phyloP scores from a whole-genome alignment of 176 grass and related monocot genomes.

The Bothriochloa decipiens region DNA sequence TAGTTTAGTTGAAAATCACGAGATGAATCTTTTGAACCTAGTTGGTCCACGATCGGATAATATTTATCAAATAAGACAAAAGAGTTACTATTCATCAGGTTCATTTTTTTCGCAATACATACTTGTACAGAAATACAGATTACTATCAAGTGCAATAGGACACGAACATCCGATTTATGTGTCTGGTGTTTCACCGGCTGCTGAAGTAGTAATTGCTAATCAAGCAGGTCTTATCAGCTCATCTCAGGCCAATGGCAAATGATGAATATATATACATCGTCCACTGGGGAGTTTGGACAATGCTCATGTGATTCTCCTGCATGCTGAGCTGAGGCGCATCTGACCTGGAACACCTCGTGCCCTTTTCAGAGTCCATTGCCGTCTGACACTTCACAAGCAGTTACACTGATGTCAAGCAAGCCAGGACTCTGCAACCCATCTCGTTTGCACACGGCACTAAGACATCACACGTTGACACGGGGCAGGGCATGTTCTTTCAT shows the following conservation, averaged over 20 bases:
- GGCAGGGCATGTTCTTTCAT: neutral
- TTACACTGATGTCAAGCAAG: conserved; percentile 41
- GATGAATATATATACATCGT: neutral
- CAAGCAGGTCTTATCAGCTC: neutral
- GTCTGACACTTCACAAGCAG: conserved; percentile 9
- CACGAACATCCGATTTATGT: neutral
- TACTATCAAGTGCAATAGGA: neutral
- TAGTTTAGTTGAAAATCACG: too few relatives aligned
- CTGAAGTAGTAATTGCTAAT: neutral
- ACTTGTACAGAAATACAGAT: too few relatives aligned
- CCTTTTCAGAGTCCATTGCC: neutral
- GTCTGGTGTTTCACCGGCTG: neutral
- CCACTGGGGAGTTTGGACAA: neutral
- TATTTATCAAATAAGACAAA: too few relatives aligned
- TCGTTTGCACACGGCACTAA: neutral
- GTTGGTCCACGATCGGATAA: too few relatives aligned
- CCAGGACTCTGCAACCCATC: conserved; percentile 28
- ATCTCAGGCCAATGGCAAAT: neutral
- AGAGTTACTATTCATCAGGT: too few relatives aligned
- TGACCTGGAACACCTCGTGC: conserved; percentile 22
- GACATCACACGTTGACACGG: neutral
- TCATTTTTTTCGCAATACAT: too few relatives aligned
- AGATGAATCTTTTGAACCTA: too few relatives aligned
- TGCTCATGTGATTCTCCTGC: neutral
- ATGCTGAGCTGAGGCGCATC: neutral